Conservation (phyloP, 169 alveolate genomes). For the Eimeria zaria region DNA sequence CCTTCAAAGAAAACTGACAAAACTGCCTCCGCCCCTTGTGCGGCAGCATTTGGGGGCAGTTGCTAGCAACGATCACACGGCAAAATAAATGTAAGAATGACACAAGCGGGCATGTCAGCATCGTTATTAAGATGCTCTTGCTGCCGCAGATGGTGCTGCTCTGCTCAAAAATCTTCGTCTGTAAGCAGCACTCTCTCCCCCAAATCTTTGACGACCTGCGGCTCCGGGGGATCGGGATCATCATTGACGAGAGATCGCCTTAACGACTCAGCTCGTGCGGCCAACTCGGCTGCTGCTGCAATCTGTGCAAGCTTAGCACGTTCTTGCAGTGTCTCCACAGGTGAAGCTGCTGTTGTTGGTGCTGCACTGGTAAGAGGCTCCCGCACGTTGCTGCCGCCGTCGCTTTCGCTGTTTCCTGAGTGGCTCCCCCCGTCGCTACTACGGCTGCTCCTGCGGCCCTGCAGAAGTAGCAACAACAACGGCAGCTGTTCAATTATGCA, state of each 20-base stretch:
- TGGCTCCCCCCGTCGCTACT: conserved; percentile 22
- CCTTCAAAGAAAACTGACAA: conserved; percentile 15
- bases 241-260: conserved; percentile 77
- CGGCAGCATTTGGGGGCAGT: not conserved
- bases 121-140: not conserved
- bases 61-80: not conserved
- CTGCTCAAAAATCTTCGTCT: conserved; percentile 65
- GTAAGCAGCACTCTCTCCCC: conserved; percentile 75
- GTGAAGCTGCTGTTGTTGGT: conserved; percentile 22
- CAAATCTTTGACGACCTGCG: not conserved
- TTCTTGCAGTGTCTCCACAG: conserved; percentile 29
- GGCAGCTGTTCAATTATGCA: not conserved
- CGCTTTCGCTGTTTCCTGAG: conserved; percentile 50
- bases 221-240: conserved; percentile 82
- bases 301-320: conserved; percentile 35
- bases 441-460: conserved; percentile 60
- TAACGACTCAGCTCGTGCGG: conserved; percentile 52
- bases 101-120: not conserved
- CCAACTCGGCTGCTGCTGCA: conserved; percentile 76
- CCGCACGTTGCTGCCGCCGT: conserved; percentile 2
- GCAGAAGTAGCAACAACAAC: conserved; percentile 1
- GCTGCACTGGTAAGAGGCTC: conserved; percentile 9
- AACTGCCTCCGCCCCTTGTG: not conserved
- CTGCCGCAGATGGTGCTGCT: not conserved
- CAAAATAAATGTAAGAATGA: not conserved